Evolutionary conservation across 176 grass and related monocot species (phyloP).

Genomic region (Raddia guianensis): DNA sequence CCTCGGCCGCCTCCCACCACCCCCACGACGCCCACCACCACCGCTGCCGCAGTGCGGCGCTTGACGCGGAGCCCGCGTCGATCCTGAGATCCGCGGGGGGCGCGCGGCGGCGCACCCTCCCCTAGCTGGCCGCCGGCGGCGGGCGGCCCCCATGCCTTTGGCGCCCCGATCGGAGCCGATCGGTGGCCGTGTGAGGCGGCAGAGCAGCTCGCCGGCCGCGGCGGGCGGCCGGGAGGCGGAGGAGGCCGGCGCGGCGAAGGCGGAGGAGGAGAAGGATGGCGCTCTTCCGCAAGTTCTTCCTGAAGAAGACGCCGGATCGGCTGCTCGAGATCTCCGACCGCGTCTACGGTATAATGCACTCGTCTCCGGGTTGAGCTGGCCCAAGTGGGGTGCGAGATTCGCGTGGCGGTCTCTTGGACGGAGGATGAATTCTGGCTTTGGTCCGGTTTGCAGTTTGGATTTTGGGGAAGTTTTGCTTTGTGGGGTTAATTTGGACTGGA

Average conservation of each 20-base stretch:
- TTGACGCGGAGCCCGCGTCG: constrained; percentile 25
- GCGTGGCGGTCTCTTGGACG: background rate
- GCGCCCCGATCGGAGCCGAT: constrained; percentile 56
- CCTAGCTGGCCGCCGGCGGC: constrained; percentile 29
- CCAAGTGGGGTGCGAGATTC: constrained; percentile 14
- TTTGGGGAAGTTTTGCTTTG: constrained; percentile 16
- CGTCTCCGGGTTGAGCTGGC: constrained; percentile 1
- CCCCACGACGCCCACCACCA: constrained; percentile 5
- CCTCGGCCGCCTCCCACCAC: constrained; percentile 39
- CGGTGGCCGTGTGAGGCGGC: constrained; percentile 46
- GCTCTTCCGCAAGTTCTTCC: constrained; percentile 96
- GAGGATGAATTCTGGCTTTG: constrained; percentile 16
- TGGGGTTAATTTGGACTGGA: constrained; percentile 34
- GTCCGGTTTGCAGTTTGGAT: constrained; percentile 2
- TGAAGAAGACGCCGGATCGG: constrained; percentile 93
- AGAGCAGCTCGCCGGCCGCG: constrained; percentile 24
- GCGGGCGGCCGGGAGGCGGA: constrained; percentile 8
- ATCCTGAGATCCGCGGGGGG: constrained; percentile 35
- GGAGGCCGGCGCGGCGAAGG: constrained; percentile 23
- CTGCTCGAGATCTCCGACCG: constrained; percentile 96
- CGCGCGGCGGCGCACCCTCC: background rate
- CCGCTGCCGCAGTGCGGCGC: background rate
- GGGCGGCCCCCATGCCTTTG: constrained; percentile 55
- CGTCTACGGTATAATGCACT: constrained; percentile 80
- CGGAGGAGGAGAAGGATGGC: constrained; percentile 64